These are phyloP conservation scores for Xylariaceae sp. DNA, from an alignment of 2,329 filamentous ascomycete genomes.

Conservation along the genomic window DNA sequence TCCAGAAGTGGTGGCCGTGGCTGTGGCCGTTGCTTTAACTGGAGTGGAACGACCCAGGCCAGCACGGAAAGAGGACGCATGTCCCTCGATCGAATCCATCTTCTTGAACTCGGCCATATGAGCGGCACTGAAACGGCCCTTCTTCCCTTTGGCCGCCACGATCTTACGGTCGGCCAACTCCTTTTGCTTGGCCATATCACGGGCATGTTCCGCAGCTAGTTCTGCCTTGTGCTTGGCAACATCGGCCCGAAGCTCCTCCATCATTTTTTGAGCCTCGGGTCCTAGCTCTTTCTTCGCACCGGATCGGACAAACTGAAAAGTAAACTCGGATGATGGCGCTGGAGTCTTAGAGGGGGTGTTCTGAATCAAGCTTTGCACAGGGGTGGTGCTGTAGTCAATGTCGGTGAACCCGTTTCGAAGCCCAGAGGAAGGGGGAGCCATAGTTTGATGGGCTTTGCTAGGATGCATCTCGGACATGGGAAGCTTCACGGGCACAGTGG, in stretches of 20 bases:
- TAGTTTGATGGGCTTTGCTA: conserved; percentile 72
- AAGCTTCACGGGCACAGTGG: conserved; percentile 63
- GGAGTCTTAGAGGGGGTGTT: conserved; percentile 61
- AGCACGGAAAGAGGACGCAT: conserved; percentile 72
- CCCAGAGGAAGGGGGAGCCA: conserved; percentile 72
- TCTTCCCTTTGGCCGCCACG: conserved; percentile 73
- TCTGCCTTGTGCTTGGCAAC: conserved; percentile 66
- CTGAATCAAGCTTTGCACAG: conserved; percentile 43
- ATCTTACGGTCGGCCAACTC: conserved; percentile 60
- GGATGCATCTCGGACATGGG: conserved; percentile 85
- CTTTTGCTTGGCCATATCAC: conserved; percentile 46
- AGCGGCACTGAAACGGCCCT: conserved; percentile 73
- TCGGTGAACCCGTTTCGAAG: conserved; percentile 78
- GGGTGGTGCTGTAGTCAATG: conserved; percentile 56
- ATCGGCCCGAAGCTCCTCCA: conserved; percentile 67
- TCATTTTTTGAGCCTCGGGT: conserved; percentile 56
- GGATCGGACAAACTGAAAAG: conserved; percentile 58
- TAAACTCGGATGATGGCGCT: conserved; percentile 57
- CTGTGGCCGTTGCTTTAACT: conserved; percentile 37
- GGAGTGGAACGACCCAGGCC: conserved; percentile 51
- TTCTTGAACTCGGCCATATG: conserved; percentile 91
- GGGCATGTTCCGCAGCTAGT: conserved; percentile 58
- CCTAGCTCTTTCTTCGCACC: conserved; percentile 51
- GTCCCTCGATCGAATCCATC: conserved; percentile 92
- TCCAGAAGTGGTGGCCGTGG: conserved; percentile 39